A percentile compares a stretch with the other conserved stretches of the same genome.
phyloP scores from a whole-genome alignment of 768 basidiomycete genomes.

The Lactifluus rugatus region DNA sequence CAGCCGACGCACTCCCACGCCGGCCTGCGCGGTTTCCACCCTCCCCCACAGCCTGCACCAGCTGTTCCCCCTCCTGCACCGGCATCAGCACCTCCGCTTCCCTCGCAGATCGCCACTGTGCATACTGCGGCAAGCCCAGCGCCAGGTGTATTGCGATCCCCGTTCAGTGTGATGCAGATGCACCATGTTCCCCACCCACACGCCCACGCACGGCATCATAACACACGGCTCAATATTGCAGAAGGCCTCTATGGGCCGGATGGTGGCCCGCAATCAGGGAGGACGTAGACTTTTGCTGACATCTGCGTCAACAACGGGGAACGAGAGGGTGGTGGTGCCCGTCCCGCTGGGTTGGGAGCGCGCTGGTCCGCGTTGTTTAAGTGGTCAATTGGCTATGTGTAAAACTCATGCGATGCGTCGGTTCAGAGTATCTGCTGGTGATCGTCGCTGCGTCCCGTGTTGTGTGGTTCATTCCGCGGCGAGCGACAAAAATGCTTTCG shows the following conservation, averaged over 20 bases:
- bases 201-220: constrained; percentile 66
- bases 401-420: neutral
- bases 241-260: constrained; percentile 23
- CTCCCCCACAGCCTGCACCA: neutral
- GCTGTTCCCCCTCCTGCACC: constrained; percentile 2
- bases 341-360: neutral
- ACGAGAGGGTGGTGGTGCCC: neutral
- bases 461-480: neutral
- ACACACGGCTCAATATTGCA: constrained; percentile 37
- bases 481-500: neutral
- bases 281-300: neutral
- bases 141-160: constrained; percentile 40
- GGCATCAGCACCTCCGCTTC: constrained; percentile 4
- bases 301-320: neutral
- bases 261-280: neutral
- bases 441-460: neutral
- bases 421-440: neutral
- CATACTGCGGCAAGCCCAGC: constrained; percentile 4
- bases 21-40: constrained; percentile 11
- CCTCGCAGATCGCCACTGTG: constrained; percentile 1
- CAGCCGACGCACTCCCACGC: constrained; percentile 9
- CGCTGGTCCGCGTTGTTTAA: neutral
- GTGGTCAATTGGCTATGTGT: neutral
- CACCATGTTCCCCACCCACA: constrained; percentile 77
- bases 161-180: constrained; percentile 53